A percentile compares a stretch with the other conserved stretches of the same genome.
These are phyloP conservation scores for Pholiota conissans DNA, from an alignment of 768 basidiomycete species.

Conservation along the genomic window DNA sequence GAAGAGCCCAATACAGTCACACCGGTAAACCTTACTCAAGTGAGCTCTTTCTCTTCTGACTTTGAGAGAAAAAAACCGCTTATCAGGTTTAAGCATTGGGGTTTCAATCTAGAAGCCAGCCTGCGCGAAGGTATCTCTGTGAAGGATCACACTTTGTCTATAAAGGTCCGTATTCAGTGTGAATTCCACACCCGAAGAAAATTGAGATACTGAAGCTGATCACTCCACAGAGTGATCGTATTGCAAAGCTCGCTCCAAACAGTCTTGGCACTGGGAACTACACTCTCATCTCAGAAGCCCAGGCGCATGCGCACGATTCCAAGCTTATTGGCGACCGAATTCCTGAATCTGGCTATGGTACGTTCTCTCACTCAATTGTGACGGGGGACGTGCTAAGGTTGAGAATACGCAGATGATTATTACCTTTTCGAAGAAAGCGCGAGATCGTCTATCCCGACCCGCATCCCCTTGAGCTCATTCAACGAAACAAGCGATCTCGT, in stretches of 20 bases:
- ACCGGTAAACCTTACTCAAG: conserved; percentile 77
- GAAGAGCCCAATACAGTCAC: conserved; percentile 54
- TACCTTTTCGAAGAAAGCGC: conserved; percentile 50
- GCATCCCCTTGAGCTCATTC: conserved; percentile 45
- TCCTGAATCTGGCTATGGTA: conserved; percentile 64
- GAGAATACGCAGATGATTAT: conserved; percentile 57
- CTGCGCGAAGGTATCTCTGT: conserved; percentile 49
- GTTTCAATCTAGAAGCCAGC: conserved; percentile 79
- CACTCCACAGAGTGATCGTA: conserved; percentile 46
- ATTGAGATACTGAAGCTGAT: neutral
- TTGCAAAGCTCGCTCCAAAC: conserved; percentile 50
- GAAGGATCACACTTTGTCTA: conserved; percentile 45
- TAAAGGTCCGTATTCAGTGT: conserved; percentile 30
- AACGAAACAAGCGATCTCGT: conserved; percentile 45
- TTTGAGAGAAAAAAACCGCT: neutral
- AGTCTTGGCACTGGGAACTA: conserved; percentile 55
- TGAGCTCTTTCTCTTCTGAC: conserved; percentile 26
- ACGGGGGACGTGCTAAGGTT: neutral
- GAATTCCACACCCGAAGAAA: neutral
- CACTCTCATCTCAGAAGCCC: conserved; percentile 43
- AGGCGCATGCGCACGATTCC: conserved; percentile 47
- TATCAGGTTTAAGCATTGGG: conserved; percentile 61
- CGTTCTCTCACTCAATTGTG: conserved; percentile 7
- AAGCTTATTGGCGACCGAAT: conserved; percentile 59
- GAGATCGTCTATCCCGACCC: conserved; percentile 41